Percentiles rank a stretch among this genome's conserved stretches.
Evolutionary conservation across 2,329 filamentous ascomycete species (phyloP).

Genomic region (Biscogniauxia mediterranea): DNA sequence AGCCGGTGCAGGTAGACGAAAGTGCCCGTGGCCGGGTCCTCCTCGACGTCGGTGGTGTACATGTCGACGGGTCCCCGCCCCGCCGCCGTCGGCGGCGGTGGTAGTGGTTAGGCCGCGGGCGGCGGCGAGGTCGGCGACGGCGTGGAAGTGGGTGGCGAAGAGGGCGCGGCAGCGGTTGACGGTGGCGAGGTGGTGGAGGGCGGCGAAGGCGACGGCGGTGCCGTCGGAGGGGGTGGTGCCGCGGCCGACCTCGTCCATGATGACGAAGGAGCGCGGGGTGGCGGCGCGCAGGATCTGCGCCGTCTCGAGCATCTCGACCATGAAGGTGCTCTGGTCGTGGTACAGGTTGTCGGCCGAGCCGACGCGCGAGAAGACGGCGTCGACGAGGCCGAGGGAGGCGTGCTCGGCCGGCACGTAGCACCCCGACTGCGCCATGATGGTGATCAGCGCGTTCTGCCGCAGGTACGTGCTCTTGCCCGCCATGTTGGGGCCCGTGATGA

Average conservation of each 20-base stretch:
- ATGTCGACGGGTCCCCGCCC: conserved; percentile 55
- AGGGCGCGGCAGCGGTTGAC: conserved; percentile 76
- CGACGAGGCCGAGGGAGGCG: conserved; percentile 86
- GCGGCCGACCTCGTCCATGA: conserved; percentile 90
- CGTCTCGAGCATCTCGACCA: conserved; percentile 95
- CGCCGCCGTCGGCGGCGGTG: conserved; percentile 21
- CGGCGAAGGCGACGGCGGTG: conserved; percentile 90
- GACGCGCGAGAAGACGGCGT: conserved; percentile 94
- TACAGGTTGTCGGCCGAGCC: conserved; percentile 96
- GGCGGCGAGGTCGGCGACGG: conserved; percentile 69
- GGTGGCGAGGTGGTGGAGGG: conserved; percentile 79
- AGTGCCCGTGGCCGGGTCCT: conserved; percentile 57
- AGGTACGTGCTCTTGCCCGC: conserved; percentile 95
- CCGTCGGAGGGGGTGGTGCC: conserved; percentile 95
- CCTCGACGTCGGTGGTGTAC: conserved; percentile 88
- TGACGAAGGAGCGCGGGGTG: conserved; percentile 78
- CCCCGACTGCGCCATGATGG: conserved; percentile 87
- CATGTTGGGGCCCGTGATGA: conserved; percentile 92
- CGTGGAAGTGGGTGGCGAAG: conserved; percentile 98
- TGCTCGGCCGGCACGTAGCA: conserved; percentile 88
- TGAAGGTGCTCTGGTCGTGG: conserved; percentile 91
- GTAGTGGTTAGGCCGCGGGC: conserved; percentile 42
- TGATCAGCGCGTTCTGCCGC: conserved; percentile 91
- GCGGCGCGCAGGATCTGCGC: conserved; percentile 87
- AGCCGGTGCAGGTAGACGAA: conserved; percentile 88